Percentiles rank a stretch among this genome's conserved stretches.
phyloP scores from a whole-genome alignment of 345 rosid species.

The Pistacia integerrima region DNA sequence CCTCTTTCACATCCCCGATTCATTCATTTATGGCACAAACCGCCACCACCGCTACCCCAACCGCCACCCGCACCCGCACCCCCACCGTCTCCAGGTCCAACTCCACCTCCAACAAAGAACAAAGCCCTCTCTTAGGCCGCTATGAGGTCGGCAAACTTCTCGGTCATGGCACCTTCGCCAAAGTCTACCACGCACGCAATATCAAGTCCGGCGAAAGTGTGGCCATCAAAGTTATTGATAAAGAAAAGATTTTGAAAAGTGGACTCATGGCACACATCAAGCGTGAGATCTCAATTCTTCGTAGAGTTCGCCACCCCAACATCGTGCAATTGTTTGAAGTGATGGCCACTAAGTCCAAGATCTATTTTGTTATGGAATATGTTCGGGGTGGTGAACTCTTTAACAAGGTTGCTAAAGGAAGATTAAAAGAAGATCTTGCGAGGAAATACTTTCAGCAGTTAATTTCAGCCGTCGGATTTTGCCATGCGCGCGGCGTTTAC shows the following conservation, averaged over 20 bases:
- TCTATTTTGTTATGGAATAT: conserved; percentile 86
- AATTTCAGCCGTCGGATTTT: conserved; percentile 71
- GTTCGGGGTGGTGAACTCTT: conserved; percentile 83
- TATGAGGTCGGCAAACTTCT: conserved; percentile 76
- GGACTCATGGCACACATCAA: conserved; percentile 73
- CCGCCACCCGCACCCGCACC: background rate
- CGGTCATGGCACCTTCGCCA: conserved; percentile 89
- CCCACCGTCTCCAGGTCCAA: conserved; percentile 1
- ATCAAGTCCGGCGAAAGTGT: conserved; percentile 51
- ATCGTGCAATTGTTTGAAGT: conserved; percentile 79
- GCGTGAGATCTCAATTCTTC: conserved; percentile 84
- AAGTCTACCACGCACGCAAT: conserved; percentile 76
- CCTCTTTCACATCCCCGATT: background rate
- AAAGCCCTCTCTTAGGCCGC: conserved; percentile 60
- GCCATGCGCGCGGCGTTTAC: conserved; percentile 81
- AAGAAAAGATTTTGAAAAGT: conserved; percentile 62
- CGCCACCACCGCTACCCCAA: conserved; percentile 8
- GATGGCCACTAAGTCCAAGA: conserved; percentile 84
- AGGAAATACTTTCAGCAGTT: conserved; percentile 76
- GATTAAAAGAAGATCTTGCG: conserved; percentile 61
- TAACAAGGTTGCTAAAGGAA: conserved; percentile 68
- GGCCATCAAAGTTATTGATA: conserved; percentile 85
- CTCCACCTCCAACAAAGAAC: conserved; percentile 25
- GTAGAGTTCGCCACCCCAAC: conserved; percentile 87
- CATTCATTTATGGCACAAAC: conserved; percentile 5